Base-by-base conservation (phyloP, 179 eudicot species). In the Spinacia oleracea region DNA sequence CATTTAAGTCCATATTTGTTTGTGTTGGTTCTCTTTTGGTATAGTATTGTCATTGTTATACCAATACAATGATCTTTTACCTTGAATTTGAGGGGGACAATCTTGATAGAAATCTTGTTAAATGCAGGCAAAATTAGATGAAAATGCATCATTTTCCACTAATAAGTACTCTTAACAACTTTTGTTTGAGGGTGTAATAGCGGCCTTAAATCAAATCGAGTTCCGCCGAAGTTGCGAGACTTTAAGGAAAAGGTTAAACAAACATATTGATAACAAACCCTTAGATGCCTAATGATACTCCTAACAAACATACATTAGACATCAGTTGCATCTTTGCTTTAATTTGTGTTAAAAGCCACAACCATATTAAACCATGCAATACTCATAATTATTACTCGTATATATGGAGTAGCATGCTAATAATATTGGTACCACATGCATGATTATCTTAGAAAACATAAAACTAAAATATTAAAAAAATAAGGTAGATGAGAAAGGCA, bases 381-480 rank as follows among this genome's bases (percentile, higher is more conserved):
- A 78, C 73, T 53, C 76, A 55, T 74, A 68, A 70, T 78, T 75
- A 83, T 75, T 40, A 50, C 40, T 38, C 40, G 40, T 48, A 48
- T 80, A 60, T 66, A n/a, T n/a, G n/a, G n/a, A n/a, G n/a, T n/a
- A 40, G 78, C 78, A 77, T 81, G 81, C 78, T 73, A 81, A 48
- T 60, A 46, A 70, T 45, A 51, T 40, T 77, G 63, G 50, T 71
- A 71, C 78, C 74, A 77, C 83, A 83, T 80, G 86, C 83, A 78
- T 80, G 80, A 80, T 83, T 80, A 29, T 67, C 73, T 56, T 80
- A 12, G 1, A 74, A 55, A 55, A 27, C 43, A n/a, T n/a, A n/a
- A n/a, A n/a, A n/a, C n/a, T n/a, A n/a, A n/a, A n/a, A n/a, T n/a
- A n/a, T n/a, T n/a, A 68, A 11, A 21, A 55, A n/a, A n/a, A 11